Percentiles rank a stretch among this genome's conserved stretches.
Evolutionary conservation across 2,329 filamentous ascomycete genomes (phyloP).

Genomic region (Pseudogymnoascus sp.): DNA sequence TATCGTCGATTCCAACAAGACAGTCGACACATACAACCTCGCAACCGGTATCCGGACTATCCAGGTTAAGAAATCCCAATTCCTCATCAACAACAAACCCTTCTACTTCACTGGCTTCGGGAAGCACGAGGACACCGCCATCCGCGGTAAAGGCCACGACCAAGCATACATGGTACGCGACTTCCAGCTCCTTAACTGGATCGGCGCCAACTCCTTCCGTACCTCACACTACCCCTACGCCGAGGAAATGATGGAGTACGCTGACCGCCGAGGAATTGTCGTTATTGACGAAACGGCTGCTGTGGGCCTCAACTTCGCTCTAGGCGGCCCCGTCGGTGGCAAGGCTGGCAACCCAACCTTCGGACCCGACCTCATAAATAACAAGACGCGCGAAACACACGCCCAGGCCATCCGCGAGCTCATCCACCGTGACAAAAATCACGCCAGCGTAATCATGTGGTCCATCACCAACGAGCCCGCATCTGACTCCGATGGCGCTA

Average conservation of each 20-base stretch:
- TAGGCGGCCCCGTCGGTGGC: constrained; percentile 13
- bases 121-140: constrained; percentile 23
- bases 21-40: constrained; percentile 20
- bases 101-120: constrained; percentile 28
- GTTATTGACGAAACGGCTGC: constrained; percentile 25
- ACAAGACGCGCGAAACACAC: constrained; percentile 42
- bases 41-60: constrained; percentile 20
- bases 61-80: constrained; percentile 16
- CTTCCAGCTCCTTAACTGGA: constrained; percentile 25
- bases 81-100: constrained; percentile 24
- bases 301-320: constrained; percentile 21
- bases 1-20: constrained; percentile 11
- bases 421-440: constrained; percentile 61
- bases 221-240: constrained; percentile 27
- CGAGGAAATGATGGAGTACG: constrained; percentile 24
- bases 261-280: constrained; percentile 24
- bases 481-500: not conserved
- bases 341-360: constrained; percentile 11
- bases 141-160: constrained; percentile 27
- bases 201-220: constrained; percentile 27
- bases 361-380: constrained; percentile 16
- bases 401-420: constrained; percentile 57
- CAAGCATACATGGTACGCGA: constrained; percentile 27
- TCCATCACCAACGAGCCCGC: constrained; percentile 57
- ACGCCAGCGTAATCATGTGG: constrained; percentile 64